Conservation (phyloP, 768 basidiomycete species). For the Grammothele lineata region DNA sequence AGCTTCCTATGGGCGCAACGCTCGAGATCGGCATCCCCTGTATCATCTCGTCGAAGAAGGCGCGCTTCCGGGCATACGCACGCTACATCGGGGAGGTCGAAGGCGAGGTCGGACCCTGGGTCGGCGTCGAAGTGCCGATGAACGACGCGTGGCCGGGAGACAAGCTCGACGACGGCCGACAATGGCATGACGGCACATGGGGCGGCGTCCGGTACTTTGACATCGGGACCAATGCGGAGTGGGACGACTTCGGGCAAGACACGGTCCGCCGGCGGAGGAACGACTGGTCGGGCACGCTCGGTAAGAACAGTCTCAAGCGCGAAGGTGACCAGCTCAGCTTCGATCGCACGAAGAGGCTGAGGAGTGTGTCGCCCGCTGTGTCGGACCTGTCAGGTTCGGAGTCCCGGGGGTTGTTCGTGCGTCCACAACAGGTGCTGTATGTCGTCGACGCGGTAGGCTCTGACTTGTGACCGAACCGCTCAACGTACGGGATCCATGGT, state of each 20-base stretch:
- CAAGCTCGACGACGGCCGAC: conserved; percentile 55
- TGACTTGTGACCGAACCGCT: conserved; percentile 54
- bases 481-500: no score
- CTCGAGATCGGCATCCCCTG: conserved; percentile 88
- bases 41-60: conserved; percentile 79
- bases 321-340: conserved; percentile 52
- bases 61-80: conserved; percentile 82
- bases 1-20: conserved; percentile 55
- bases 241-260: conserved; percentile 53
- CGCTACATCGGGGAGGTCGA: conserved; percentile 85
- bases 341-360: conserved; percentile 51
- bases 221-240: conserved; percentile 58
- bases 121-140: conserved; percentile 85
- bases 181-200: conserved; percentile 85
- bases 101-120: conserved; percentile 82
- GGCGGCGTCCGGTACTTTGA: conserved; percentile 84
- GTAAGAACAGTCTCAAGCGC: conserved; percentile 43
- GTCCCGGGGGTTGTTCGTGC: conserved; percentile 72
- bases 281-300: conserved; percentile 30
- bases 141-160: conserved; percentile 50
- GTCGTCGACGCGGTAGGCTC: conserved; percentile 79
- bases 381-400: conserved; percentile 58
- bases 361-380: conserved; percentile 63
- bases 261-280: conserved; percentile 40
- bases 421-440: conserved; percentile 83